Base-by-base conservation (phyloP, 2,329 filamentous ascomycete species). In the Purpureocillium takamizusanense region DNA sequence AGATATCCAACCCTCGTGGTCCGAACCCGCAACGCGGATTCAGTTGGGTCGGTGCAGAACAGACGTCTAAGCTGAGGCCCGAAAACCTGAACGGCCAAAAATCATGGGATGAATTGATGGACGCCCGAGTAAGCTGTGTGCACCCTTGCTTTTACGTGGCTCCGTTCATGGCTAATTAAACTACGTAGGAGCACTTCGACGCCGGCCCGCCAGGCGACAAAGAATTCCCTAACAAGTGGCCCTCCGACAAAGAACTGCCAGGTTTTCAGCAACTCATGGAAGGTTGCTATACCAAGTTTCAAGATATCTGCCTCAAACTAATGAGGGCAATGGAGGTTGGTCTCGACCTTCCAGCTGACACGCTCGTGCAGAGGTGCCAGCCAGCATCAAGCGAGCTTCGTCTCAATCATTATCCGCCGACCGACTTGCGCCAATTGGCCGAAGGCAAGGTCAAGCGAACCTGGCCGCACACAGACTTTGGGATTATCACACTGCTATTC, bases 401-500 rank as follows among this genome's bases (percentile, higher is more conserved):
- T 9, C 34, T 48, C 10, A 39, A 45, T 4, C 42, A 46, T 30
- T 48, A 45, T 7, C 46, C 44, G 3, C 35, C 46, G 7, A 54
- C 41, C 41, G 17, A 36, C 14, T 27, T 36, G 7, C 27, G 17
- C 11, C 15, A 36, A 16, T 16, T 36, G 16, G 16, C 35, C 2
- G 12, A 15, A 1, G 35, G 35, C 28, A 33, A 33, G 5, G 39
- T 42, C 4, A 44, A 39, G 7, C 33, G 44, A 15, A 44, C 41
- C 11, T 39, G 42, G 30, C 39, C 43, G 17, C 42, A 46, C 28
- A 45, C 42, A 3, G 42, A 43, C 17, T 42, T 44, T 13, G 37
- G 40, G 16, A 42, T 43, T 14, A 42, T 46, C 14, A 45, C 42
- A 4, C 37, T 69, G 21, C 52, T 71, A 4, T 57, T 69, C 36